A percentile compares a stretch with the other conserved stretches of the same genome.
phyloP scores from a whole-genome alignment of 2,329 filamentous ascomycete species.

The Penicillium olsonii region DNA sequence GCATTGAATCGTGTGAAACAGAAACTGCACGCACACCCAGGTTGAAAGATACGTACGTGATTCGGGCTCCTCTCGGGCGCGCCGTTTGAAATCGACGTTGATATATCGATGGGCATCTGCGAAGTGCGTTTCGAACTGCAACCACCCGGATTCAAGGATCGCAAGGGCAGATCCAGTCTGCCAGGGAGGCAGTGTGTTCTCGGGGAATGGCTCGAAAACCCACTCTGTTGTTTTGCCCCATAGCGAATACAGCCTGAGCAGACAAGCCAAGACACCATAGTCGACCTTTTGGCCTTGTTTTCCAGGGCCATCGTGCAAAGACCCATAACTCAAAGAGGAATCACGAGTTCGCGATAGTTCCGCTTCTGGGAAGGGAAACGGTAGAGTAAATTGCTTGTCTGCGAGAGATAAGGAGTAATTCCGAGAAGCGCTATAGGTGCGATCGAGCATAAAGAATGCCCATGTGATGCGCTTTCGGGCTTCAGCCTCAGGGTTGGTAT shows the following conservation, averaged over 20 bases:
- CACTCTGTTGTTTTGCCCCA: constrained; percentile 30
- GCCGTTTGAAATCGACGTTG: constrained; percentile 27
- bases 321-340: background rate
- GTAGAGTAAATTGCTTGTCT: constrained; percentile 26
- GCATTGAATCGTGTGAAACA: constrained; percentile 28
- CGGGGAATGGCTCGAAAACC: constrained; percentile 23
- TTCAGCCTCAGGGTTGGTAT: constrained; percentile 10
- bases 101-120: constrained; percentile 29
- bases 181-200: constrained; percentile 22
- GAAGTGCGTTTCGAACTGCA: constrained; percentile 31
- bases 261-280: constrained; percentile 23
- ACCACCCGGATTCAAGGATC: constrained; percentile 28
- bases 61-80: constrained; percentile 24
- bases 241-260: constrained; percentile 23
- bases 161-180: constrained; percentile 26
- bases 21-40: constrained; percentile 31
- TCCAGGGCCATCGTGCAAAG: constrained; percentile 17
- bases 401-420: constrained; percentile 27
- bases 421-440: constrained; percentile 27
- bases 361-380: constrained; percentile 15
- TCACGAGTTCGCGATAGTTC: background rate
- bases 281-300: constrained; percentile 23
- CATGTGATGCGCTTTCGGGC: constrained; percentile 23
- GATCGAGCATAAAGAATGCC: constrained; percentile 31
- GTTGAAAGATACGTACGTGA: constrained; percentile 25